Conservation (phyloP, 2,329 filamentous ascomycete genomes). For the Leptodontidium sp. region DNA sequence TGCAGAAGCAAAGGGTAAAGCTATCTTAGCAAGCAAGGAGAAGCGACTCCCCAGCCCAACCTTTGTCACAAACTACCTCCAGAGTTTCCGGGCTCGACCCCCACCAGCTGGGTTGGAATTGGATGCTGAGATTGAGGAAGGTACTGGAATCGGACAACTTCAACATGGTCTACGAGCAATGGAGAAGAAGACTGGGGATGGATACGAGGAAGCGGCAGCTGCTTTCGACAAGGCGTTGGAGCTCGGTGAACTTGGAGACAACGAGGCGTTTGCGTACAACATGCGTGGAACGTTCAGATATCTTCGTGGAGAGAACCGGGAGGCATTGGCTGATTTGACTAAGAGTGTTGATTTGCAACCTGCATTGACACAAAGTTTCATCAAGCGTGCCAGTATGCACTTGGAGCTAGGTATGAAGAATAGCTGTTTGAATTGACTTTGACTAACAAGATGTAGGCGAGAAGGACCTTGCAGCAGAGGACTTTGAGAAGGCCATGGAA, state of each 20-base stretch:
- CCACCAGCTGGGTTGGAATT: conserved; percentile 86
- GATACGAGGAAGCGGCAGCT: conserved; percentile 86
- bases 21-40: conserved; percentile 79
- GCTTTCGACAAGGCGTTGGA: conserved; percentile 91
- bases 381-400: conserved; percentile 98
- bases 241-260: conserved; percentile 78
- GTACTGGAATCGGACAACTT: conserved; percentile 84
- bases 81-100: conserved; percentile 90
- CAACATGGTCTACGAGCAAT: conserved; percentile 84
- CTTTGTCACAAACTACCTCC: conserved; percentile 97
- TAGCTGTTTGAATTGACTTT: neutral
- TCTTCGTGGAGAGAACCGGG: conserved; percentile 84
- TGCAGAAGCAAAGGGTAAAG: conserved; percentile 91
- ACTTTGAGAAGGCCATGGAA: conserved; percentile 85
- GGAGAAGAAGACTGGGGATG: conserved; percentile 86
- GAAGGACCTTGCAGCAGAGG: conserved; percentile 83
- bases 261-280: conserved; percentile 94
- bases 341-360: conserved; percentile 93
- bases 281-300: conserved; percentile 96
- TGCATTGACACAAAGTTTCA: conserved; percentile 91
- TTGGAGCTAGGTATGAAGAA: conserved; percentile 79
- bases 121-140: conserved; percentile 76
- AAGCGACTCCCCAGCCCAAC: conserved; percentile 94
- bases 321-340: conserved; percentile 84
- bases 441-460: conserved; percentile 64